These are phyloP conservation scores for Platanthera guangdongensis DNA, from an alignment of 106 monocot species.

Conservation along the genomic window DNA sequence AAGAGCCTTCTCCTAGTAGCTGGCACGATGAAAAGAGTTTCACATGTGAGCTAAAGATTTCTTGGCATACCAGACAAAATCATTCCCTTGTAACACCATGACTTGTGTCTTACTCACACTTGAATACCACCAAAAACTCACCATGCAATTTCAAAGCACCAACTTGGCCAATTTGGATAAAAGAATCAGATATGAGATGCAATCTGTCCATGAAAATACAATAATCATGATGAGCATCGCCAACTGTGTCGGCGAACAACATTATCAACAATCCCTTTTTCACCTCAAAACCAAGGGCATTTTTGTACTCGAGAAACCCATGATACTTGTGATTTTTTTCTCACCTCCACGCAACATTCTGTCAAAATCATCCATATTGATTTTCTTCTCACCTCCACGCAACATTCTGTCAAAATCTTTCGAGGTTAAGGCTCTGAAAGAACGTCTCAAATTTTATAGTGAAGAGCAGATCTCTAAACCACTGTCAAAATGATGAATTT, in stretches of 20 bases:
- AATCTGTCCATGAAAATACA: conserved; percentile 82
- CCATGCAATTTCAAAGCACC: conserved; percentile 37
- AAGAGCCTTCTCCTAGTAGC: conserved; percentile 54
- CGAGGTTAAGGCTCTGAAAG: conserved; percentile 45
- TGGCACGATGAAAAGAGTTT: conserved; percentile 55
- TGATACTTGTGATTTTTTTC: conserved; percentile 29
- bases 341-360: no score
- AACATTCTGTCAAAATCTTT: conserved; percentile 62
- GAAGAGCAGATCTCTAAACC: conserved; percentile 52
- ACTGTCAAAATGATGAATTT: conserved; percentile 36
- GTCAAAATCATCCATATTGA: no score
- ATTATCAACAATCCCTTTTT: conserved; percentile 55
- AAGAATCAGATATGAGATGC: conserved; percentile 55
- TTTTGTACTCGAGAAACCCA: conserved; percentile 55
- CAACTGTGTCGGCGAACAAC: conserved; percentile 62
- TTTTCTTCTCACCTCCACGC: conserved; percentile 40
- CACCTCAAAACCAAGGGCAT: conserved; percentile 49
- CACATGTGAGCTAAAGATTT: conserved; percentile 55
- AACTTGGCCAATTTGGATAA: conserved; percentile 50
- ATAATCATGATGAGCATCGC: conserved; percentile 50
- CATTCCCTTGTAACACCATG: conserved; percentile 87
- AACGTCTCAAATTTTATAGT: conserved; percentile 18
- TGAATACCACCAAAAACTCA: conserved; percentile 79
- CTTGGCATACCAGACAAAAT: conserved; percentile 63
- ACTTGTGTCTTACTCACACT: conserved; percentile 80